These are phyloP conservation scores for Angomonas deanei DNA, from an alignment of 208 protist species.

Conservation along the genomic window DNA sequence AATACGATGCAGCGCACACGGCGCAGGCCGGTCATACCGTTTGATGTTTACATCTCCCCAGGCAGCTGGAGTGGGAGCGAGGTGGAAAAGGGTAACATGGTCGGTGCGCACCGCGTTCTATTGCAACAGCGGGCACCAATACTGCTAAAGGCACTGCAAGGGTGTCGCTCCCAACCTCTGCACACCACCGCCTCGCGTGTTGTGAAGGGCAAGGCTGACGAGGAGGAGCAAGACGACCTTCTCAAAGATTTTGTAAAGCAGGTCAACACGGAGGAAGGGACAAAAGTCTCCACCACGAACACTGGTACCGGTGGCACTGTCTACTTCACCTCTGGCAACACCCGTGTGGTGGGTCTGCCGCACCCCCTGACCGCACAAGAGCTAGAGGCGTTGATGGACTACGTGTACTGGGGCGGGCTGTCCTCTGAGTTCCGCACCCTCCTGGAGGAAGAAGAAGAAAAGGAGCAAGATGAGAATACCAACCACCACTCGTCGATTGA, in stretches of 20 bases:
- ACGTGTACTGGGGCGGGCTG: slow-evolving; percentile 70
- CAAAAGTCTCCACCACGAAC: neutral
- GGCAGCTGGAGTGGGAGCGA: slow-evolving; percentile 27
- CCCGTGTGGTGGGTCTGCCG: slow-evolving; percentile 49
- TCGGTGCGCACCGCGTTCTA: slow-evolving; percentile 60
- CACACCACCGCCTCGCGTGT: neutral
- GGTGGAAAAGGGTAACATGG: neutral
- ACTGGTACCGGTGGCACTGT: slow-evolving; percentile 13
- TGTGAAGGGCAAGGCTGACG: neutral
- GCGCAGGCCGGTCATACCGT: slow-evolving; percentile 17
- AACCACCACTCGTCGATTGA: slow-evolving; percentile 4
- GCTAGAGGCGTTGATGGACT: slow-evolving; percentile 52
- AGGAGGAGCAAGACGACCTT: neutral
- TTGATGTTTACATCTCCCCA: slow-evolving; percentile 33
- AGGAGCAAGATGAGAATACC: neutral
- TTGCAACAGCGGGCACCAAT: slow-evolving; percentile 66
- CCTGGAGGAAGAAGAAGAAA: slow-evolving; percentile 32
- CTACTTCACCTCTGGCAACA: slow-evolving; percentile 72
- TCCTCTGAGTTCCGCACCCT: slow-evolving; percentile 36
- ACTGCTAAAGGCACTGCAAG: slow-evolving; percentile 41
- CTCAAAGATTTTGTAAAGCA: neutral
- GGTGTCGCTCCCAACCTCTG: slow-evolving; percentile 38
- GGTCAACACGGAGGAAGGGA: neutral
- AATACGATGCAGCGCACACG: slow-evolving; percentile 28
- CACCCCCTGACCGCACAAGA: slow-evolving; percentile 43